phyloP scores from a whole-genome alignment of 108 stramenopile genomes.

The Skeletonema costatum region DNA sequence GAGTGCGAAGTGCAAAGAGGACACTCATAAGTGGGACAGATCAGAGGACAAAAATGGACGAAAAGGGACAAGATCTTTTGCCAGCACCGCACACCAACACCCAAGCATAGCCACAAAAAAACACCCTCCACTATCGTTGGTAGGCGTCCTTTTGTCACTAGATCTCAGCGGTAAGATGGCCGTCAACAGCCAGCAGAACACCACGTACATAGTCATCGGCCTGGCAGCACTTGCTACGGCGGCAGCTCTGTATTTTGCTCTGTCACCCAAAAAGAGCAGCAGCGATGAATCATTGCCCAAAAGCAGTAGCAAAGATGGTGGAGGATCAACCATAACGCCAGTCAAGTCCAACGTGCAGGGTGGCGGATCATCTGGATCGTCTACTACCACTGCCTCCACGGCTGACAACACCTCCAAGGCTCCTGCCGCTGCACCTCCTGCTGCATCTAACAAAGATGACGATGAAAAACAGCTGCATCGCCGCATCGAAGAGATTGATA shows the following conservation, averaged over 20 bases:
- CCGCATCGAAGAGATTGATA: constrained; percentile 85
- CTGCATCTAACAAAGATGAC: constrained; percentile 7
- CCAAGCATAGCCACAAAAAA: neutral
- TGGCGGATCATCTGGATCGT: neutral
- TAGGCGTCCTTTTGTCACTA: neutral
- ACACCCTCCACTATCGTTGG: neutral
- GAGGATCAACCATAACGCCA: constrained; percentile 22
- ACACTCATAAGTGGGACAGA: no score
- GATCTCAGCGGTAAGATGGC: constrained; percentile 10
- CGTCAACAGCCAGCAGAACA: constrained; percentile 3
- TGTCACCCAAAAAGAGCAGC: constrained; percentile 14
- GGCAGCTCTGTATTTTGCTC: constrained; percentile 23
- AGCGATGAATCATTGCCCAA: neutral
- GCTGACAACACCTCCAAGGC: constrained; percentile 10
- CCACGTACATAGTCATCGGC: constrained; percentile 37
- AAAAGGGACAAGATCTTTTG: no score
- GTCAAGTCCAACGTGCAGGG: constrained; percentile 39
- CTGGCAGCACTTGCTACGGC: constrained; percentile 34
- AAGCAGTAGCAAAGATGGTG: neutral
- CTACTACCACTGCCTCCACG: constrained; percentile 4
- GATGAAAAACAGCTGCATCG: constrained; percentile 55
- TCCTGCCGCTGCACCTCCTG: constrained; percentile 1
- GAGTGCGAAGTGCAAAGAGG: no score
- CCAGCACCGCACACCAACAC: neutral
- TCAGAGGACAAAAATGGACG: no score